phyloP scores from a whole-genome alignment of 129 eudicot genomes.

The Glebionis coronaria region DNA sequence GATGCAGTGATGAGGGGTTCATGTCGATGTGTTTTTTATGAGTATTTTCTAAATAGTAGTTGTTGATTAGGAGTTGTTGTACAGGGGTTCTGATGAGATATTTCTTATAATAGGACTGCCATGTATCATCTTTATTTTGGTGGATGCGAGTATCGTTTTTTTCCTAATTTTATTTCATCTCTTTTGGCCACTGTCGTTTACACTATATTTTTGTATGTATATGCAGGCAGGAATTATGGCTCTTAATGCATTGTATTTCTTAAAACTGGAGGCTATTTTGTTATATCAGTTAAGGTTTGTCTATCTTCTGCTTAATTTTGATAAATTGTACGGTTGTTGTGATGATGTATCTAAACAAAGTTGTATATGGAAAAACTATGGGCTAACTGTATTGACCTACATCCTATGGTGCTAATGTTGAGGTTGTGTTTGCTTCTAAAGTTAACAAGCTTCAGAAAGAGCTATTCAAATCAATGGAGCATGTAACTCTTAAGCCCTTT shows the following conservation, averaged over 20 bases:
- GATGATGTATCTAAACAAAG: not conserved
- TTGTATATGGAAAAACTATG: not conserved
- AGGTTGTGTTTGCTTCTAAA: conserved; percentile 89
- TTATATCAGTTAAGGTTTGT: conserved; percentile 87
- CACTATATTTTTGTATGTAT: not conserved
- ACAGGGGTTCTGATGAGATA: no score
- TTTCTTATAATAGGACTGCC: no score
- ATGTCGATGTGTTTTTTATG: no score
- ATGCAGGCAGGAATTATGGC: conserved; percentile 91
- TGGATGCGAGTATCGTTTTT: no score
- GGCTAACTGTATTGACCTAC: conserved; percentile 98
- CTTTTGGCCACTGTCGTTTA: not conserved
- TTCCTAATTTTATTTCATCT: not conserved
- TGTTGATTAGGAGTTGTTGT: no score
- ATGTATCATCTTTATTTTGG: no score
- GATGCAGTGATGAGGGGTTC: no score
- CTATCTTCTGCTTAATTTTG: no score
- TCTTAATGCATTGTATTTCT: conserved; percentile 80
- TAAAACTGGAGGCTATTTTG: conserved; percentile 87
- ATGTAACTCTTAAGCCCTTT: conserved; percentile 76
- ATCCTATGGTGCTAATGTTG: conserved; percentile 78
- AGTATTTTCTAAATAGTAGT: no score
- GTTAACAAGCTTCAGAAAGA: conserved; percentile 77
- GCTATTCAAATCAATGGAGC: conserved; percentile 77
- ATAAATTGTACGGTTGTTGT: no score